These are phyloP conservation scores for Saccharomyces uvarum DNA, from an alignment of 1,139 yeast genomes.

Conservation along the genomic window DNA sequence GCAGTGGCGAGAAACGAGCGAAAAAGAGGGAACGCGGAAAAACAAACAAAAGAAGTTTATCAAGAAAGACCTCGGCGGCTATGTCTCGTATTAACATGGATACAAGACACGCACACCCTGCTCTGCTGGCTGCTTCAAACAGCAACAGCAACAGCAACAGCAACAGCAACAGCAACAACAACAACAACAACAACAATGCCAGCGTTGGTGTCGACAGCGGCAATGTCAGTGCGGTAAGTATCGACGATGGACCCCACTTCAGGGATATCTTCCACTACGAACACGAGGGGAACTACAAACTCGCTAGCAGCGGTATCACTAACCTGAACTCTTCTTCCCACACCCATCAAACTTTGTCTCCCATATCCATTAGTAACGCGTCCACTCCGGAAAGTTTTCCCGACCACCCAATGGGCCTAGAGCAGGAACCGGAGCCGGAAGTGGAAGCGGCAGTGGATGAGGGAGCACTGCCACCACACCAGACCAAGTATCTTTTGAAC, in stretches of 20 bases:
- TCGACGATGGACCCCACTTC: conserved; percentile 1
- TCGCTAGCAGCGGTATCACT: conserved; percentile 1
- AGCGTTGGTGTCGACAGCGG: not conserved
- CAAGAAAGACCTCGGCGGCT: not conserved
- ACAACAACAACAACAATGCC: not conserved
- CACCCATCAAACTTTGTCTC: not conserved
- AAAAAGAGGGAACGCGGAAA: not conserved
- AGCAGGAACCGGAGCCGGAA: conserved; percentile 7
- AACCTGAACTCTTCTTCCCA: conserved; percentile 1
- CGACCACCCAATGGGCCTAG: not conserved
- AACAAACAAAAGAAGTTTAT: not conserved
- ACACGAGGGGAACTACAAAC: not conserved
- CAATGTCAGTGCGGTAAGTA: not conserved
- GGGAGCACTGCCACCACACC: not conserved
- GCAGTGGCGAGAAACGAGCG: not conserved
- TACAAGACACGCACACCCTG: not conserved
- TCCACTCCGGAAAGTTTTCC: conserved; percentile 1
- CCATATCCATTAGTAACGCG: conserved; percentile 1
- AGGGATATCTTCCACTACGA: not conserved
- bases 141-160: not conserved
- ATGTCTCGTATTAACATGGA: not conserved
- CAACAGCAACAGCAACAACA: not conserved
- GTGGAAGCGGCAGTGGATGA: conserved; percentile 7
- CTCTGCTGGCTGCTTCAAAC: not conserved
- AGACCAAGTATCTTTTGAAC: not conserved